Percentiles rank a stretch among this genome's conserved stretches.
Evolutionary conservation across 345 rosid species (phyloP).

Genomic region (Boechera stricta): DNA sequence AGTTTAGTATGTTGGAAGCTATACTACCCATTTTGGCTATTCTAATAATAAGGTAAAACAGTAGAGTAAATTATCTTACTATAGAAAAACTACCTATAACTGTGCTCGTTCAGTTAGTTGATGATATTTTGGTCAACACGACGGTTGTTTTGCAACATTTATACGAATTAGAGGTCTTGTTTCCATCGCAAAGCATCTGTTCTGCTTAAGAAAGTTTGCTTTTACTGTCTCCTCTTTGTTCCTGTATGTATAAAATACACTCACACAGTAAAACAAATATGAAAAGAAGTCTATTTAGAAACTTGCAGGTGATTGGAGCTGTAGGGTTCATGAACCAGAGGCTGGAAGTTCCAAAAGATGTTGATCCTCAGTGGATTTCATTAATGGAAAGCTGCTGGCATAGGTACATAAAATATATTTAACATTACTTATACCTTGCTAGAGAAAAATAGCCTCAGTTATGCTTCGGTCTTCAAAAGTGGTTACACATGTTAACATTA

Average conservation of each 20-base stretch:
- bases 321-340: constrained; percentile 96
- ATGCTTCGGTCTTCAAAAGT: neutral
- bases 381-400: constrained; percentile 92
- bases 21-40: neutral
- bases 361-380: constrained; percentile 85
- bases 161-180: neutral
- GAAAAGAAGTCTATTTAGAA: constrained; percentile 44
- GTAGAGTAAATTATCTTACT: neutral
- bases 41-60: neutral
- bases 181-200: neutral
- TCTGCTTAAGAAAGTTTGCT: constrained; percentile 12
- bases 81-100: neutral
- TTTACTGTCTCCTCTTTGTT: neutral
- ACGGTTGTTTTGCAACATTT: constrained; percentile 1
- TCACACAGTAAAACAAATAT: constrained; percentile 26
- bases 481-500: neutral
- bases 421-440: neutral
- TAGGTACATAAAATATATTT: constrained; percentile 54
- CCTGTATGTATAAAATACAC: neutral
- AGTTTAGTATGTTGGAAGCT: neutral
- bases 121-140: neutral
- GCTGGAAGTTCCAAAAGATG: constrained; percentile 76
- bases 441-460: neutral
- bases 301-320: constrained; percentile 91
- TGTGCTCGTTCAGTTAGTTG: constrained; percentile 10